Evolutionary conservation across 192 early-diverging fungal species (phyloP), one percentile per base, ranked within the genome.

Genomic region (Podila epicladia): DNA sequence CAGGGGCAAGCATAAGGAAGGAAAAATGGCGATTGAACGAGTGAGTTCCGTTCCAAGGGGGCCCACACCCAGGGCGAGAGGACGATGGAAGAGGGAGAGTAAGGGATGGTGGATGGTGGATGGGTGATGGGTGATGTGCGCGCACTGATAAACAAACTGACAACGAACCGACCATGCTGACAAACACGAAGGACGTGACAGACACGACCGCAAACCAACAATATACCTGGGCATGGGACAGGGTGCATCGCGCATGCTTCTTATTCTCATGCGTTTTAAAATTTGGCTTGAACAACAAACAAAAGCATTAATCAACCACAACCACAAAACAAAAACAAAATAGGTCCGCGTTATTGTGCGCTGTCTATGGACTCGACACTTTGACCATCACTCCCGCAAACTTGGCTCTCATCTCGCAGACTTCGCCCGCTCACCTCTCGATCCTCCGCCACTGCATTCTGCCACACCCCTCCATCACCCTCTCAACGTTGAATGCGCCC

Each of bases 311-410:
- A 45, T n/a, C 12, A 24, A 24, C 50, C 6, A 19, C 50, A n/a
- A n/a, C n/a, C 29, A 51, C n/a, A 26, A 55, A 24, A 17, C 31
- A 9, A 58, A 38, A 15, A 13, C n/a, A n/a, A 45, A 6, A 68
- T 69, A 92, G 91, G 71, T 88, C 90, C 28, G 82, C 91, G 5
- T 49, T 92, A 17, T 74, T 92, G 8, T 92, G 91, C 50, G 86
- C 88, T 3, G 87, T 92, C 11, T 92, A 90, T 69, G 91, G 91
- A 9, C 58, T 88, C 32, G 89, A 91, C 65, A 86, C 83, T 24
- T 49, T 83, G 9, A 82, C 83, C 13, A 90, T 92, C 67, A 91
- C 85, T 24, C 73, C 82, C 7, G 75, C 85, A 19, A 92, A 91
- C 71, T 82, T 87, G 41, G 82, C 77, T 12, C 63, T 86, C 17